Percentiles rank a stretch among this genome's conserved stretches.
phyloP scores from a whole-genome alignment of 257 asterid species.

The Apocynum venetum region DNA sequence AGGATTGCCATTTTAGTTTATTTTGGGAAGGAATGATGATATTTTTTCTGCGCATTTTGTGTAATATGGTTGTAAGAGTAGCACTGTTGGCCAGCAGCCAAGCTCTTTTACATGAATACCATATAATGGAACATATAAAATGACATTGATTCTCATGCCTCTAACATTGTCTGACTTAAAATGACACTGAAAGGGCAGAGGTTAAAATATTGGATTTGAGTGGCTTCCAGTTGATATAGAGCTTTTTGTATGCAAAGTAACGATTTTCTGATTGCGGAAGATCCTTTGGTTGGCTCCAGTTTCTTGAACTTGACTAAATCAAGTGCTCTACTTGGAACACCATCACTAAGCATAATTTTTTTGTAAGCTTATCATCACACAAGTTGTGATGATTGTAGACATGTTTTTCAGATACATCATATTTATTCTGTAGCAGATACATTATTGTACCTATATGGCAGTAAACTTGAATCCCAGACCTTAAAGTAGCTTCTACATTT shows the following conservation, averaged over 20 bases:
- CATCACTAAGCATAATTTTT: neutral
- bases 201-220: neutral
- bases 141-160: neutral
- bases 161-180: neutral
- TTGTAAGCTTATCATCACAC: neutral
- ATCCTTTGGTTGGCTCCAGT: neutral
- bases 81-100: neutral
- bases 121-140: neutral
- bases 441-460: neutral
- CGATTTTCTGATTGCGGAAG: neutral
- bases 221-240: neutral
- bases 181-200: neutral
- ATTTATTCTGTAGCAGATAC: neutral
- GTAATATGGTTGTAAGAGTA: neutral
- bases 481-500: neutral
- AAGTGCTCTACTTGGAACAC: neutral
- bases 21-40: neutral
- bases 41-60: neutral
- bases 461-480: neutral
- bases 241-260: neutral
- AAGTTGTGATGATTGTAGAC: neutral
- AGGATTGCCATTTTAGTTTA: neutral
- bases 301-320: neutral
- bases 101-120: neutral
- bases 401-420: neutral